phyloP scores from a whole-genome alignment of 306 rosid genomes.

The Vigna reflexopilosa region DNA sequence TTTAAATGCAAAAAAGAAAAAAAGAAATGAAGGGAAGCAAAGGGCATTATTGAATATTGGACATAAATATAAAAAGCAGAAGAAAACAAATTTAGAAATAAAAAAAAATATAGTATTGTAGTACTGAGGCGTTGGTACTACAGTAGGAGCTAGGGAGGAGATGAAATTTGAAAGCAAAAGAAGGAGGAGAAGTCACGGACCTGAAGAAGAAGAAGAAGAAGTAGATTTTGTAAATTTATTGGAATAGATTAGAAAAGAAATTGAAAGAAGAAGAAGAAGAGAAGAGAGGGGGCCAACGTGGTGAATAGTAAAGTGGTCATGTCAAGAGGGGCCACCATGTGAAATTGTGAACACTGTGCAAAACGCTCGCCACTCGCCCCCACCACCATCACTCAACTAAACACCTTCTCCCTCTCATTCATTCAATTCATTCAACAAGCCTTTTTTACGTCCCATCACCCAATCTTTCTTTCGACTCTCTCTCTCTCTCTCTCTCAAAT shows the following conservation, averaged over 20 bases:
- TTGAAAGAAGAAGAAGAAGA: too few species aligned
- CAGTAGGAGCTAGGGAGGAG: not conserved
- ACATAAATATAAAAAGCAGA: not conserved
- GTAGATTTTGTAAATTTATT: too few species aligned
- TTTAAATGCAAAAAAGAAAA: constrained; percentile 5
- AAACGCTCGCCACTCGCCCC: constrained; percentile 32
- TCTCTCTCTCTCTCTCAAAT: not conserved
- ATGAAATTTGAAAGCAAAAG: not conserved
- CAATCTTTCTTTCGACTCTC: constrained; percentile 12
- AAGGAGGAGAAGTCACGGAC: constrained; percentile 19
- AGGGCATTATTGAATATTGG: constrained; percentile 28
- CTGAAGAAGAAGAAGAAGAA: too few species aligned
- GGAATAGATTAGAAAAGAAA: too few species aligned
- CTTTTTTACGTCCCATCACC: constrained; percentile 84
- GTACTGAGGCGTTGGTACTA: constrained; percentile 4
- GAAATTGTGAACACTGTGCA: constrained; percentile 54
- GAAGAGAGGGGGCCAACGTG: constrained; percentile 3
- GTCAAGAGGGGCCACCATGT: constrained; percentile 73
- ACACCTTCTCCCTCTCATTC: not conserved
- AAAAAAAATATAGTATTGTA: not conserved
- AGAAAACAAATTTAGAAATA: not conserved
- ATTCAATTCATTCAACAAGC: constrained; percentile 52
- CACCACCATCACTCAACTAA: constrained; percentile 15
- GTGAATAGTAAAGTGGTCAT: constrained; percentile 58
- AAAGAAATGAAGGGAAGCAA: constrained; percentile 12